Conservation (phyloP, 139 green algal genomes). For the Picochlorum sp. region DNA sequence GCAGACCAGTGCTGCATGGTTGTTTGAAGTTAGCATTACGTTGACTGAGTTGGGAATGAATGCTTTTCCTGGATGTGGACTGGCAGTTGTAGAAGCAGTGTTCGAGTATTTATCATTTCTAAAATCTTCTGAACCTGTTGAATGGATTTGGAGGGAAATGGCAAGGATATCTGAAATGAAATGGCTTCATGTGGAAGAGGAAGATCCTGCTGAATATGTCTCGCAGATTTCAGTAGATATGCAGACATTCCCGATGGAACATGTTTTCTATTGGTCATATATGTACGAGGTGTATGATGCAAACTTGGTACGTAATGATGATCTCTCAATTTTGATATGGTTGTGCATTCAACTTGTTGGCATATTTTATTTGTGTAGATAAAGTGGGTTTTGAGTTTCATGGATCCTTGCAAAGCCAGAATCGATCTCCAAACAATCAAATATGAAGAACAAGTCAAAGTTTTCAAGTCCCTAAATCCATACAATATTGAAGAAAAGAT, state of each 20-base stretch:
- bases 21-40: conserved; percentile 69
- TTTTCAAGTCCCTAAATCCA: too few relatives aligned
- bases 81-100: conserved; percentile 52
- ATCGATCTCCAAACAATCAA: too few relatives aligned
- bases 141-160: conserved; percentile 85
- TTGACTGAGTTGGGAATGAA: conserved; percentile 74
- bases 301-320: too few relatives aligned
- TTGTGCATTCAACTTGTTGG: conserved; percentile 35
- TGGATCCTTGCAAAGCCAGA: too few relatives aligned
- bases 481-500: too few relatives aligned
- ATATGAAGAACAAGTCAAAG: too few relatives aligned
- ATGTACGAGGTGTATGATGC: conserved; percentile 59
- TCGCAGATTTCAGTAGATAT: conserved; percentile 41
- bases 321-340: too few relatives aligned
- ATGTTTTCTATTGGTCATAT: conserved; percentile 43
- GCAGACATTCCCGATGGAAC: conserved; percentile 30
- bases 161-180: conserved; percentile 55
- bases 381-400: conserved; percentile 53
- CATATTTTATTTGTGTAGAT: conserved; percentile 25
- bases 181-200: conserved; percentile 64
- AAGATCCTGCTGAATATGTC: conserved; percentile 66
- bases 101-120: conserved; percentile 84
- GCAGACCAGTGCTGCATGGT: conserved; percentile 41
- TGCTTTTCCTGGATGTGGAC: conserved; percentile 51
- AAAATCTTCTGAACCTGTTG: conserved; percentile 33